Percentiles rank a stretch among this genome's conserved stretches.
phyloP scores from a whole-genome alignment of 1,284 basidiomycete species.

The Ganoderma resinaceum region DNA sequence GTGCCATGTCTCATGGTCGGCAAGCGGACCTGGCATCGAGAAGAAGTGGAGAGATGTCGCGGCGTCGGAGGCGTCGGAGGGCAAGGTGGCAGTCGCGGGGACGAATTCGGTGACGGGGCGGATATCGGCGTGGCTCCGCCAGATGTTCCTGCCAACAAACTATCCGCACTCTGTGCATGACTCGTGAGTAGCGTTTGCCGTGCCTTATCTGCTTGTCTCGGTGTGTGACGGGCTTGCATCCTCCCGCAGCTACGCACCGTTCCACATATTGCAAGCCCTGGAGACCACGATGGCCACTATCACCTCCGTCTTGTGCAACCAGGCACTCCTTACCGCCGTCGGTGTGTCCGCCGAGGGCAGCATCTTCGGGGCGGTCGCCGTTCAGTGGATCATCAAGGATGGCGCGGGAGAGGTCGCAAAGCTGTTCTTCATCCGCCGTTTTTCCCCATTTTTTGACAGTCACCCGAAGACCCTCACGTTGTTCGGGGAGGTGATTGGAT shows the following conservation, averaged over 20 bases:
- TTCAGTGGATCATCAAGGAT: slow-evolving; percentile 45
- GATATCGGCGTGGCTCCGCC: slow-evolving; percentile 38
- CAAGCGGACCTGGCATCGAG: slow-evolving; percentile 26
- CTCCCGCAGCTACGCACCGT: slow-evolving; percentile 35
- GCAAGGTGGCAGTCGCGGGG: slow-evolving; percentile 22
- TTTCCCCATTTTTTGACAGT: slow-evolving; percentile 42
- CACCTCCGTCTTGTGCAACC: slow-evolving; percentile 42
- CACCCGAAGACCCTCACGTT: slow-evolving; percentile 43
- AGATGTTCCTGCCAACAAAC: slow-evolving; percentile 44
- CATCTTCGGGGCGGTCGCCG: slow-evolving; percentile 43
- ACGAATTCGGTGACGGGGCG: slow-evolving; percentile 31
- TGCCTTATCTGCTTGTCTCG: neutral
- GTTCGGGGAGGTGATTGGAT: slow-evolving; percentile 35
- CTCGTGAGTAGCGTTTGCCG: slow-evolving; percentile 36
- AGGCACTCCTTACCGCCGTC: slow-evolving; percentile 41
- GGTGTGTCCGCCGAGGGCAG: slow-evolving; percentile 42
- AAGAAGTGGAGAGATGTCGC: slow-evolving; percentile 39
- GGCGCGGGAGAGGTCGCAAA: slow-evolving; percentile 43
- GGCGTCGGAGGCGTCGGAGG: slow-evolving; percentile 10
- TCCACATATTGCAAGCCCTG: slow-evolving; percentile 41
- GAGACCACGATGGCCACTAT: slow-evolving; percentile 39
- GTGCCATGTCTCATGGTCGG: slow-evolving; percentile 39
- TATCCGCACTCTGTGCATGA: slow-evolving; percentile 42
- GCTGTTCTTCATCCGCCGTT: slow-evolving; percentile 42
- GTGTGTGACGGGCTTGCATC: neutral